Percentiles rank a stretch among this genome's conserved stretches.
These are phyloP conservation scores for Lactarius hatsudake DNA, from an alignment of 768 basidiomycete species.

Conservation along the genomic window DNA sequence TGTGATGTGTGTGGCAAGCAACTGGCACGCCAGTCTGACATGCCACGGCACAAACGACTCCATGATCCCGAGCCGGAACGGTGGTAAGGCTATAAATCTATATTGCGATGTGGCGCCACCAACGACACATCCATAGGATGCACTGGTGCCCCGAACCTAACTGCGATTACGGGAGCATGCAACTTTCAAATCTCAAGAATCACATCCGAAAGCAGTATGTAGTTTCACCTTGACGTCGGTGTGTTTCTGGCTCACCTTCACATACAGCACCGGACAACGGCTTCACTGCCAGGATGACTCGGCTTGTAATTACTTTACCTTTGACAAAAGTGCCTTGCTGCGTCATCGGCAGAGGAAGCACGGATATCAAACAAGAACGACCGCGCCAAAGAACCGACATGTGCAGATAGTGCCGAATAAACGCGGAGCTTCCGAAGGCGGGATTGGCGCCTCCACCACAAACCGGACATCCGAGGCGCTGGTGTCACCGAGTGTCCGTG, in stretches of 20 bases:
- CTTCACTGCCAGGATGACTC: constrained; percentile 21
- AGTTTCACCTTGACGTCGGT: not conserved
- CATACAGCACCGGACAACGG: constrained; percentile 21
- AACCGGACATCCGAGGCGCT: constrained; percentile 1
- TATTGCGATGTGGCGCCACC: not conserved
- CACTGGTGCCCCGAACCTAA: constrained; percentile 23
- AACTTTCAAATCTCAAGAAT: constrained; percentile 24
- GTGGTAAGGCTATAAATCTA: constrained; percentile 17
- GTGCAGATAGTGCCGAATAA: not conserved
- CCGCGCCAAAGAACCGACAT: constrained; percentile 13
- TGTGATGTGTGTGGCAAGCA: constrained; percentile 26
- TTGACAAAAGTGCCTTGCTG: constrained; percentile 24
- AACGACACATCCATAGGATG: constrained; percentile 16
- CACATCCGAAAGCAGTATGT: constrained; percentile 22
- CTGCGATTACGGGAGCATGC: constrained; percentile 24
- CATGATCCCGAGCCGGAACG: constrained; percentile 26
- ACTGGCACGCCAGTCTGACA: constrained; percentile 28
- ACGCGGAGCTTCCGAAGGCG: not conserved
- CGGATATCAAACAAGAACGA: constrained; percentile 19
- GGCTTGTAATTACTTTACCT: constrained; percentile 14
- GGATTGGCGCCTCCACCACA: not conserved
- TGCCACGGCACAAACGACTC: constrained; percentile 30
- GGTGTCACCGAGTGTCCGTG: not conserved
- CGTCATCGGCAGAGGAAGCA: constrained; percentile 26
- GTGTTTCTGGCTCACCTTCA: not conserved